A percentile compares a stretch with the other conserved stretches of the same genome.
These are phyloP conservation scores for Pseudogymnoascus sp. DNA, from an alignment of 2,329 filamentous ascomycete species.

Conservation along the genomic window DNA sequence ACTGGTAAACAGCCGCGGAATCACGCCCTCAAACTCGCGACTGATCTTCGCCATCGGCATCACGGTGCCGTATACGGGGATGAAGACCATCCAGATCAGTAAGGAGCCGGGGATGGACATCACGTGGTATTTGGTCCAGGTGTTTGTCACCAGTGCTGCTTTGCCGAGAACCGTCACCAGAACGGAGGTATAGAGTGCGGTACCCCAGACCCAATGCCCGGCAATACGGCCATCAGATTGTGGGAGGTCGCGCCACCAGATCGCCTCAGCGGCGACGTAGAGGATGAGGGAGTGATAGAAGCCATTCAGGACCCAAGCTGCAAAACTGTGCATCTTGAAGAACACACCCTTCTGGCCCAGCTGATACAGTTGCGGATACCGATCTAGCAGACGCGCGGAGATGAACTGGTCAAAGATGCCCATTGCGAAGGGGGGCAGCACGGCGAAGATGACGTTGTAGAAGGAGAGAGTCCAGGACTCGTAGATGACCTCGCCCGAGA, in stretches of 20 bases:
- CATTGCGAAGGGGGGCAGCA: slow-evolving; percentile 84
- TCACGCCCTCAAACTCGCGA: slow-evolving; percentile 74
- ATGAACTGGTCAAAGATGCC: slow-evolving; percentile 98
- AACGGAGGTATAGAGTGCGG: slow-evolving; percentile 88
- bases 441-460: slow-evolving; percentile 98
- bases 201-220: slow-evolving; percentile 97
- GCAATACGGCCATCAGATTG: slow-evolving; percentile 71
- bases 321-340: slow-evolving; percentile 88
- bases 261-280: slow-evolving; percentile 75
- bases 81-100: slow-evolving; percentile 81
- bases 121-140: slow-evolving; percentile 98
- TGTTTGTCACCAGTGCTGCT: slow-evolving; percentile 87
- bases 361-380: slow-evolving; percentile 92
- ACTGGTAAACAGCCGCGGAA: slow-evolving; percentile 71
- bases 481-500: slow-evolving; percentile 95
- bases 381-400: slow-evolving; percentile 83
- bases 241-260: slow-evolving; percentile 75
- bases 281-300: slow-evolving; percentile 92
- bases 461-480: slow-evolving; percentile 99
- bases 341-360: slow-evolving; percentile 89
- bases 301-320: slow-evolving; percentile 85
- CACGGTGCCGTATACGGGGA: slow-evolving; percentile 78
- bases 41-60: slow-evolving; percentile 78
- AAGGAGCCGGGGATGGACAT: slow-evolving; percentile 92
- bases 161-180: slow-evolving; percentile 90